Evolutionary conservation across 2,329 filamentous ascomycete species (phyloP), one percentile per base, ranked within the genome.

Genomic region (Ilyonectria mors-panacis): DNA sequence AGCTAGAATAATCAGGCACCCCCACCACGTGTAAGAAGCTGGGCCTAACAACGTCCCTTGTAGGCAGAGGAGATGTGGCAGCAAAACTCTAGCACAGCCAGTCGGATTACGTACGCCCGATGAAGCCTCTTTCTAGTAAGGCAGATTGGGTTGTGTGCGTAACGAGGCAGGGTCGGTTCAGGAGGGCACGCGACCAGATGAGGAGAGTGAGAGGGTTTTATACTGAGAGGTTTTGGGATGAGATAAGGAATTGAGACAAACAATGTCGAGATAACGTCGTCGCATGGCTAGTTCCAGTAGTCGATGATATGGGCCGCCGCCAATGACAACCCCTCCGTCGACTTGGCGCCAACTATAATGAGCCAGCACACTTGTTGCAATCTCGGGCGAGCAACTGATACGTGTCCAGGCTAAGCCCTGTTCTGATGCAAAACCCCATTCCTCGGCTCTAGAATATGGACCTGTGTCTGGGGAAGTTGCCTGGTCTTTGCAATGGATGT

Each of bases 291-390:
- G 48, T 6, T 39, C 13, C 37, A 42, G 28, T 53, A 48, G 30
- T 50, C 57, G 23, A 51, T 42, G 57, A 60, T 59, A 51, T 39
- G 44, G 19, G 45, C 33, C 19, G 6, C 45, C 33, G 44, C 56
- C 55, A 48, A 50, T 59, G 33, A 44, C 33, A 33, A 19, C 26
- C n/a, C 13, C 21, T 26, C 37, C 37, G 37, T 7, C 10, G 12
- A 10, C 45, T 59, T 51, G 33, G 57, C 57, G 57, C 57, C 21
- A 59, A 42, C 33, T 51, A 21, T 19, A 51, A 58, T 9, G 30
- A 48, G 42, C 44, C 28, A 48, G 30, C 55, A 26, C 42, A 28
- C n/a, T 17, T 12, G 21, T 30, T 17, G 17, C 37, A 51, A 9
- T 23, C 28, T 53, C 13, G n/a, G 48, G 26, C 17, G 28, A 15